Conservation (phyloP, 176 grass and related monocot genomes). For the Oryza glaberrima region DNA sequence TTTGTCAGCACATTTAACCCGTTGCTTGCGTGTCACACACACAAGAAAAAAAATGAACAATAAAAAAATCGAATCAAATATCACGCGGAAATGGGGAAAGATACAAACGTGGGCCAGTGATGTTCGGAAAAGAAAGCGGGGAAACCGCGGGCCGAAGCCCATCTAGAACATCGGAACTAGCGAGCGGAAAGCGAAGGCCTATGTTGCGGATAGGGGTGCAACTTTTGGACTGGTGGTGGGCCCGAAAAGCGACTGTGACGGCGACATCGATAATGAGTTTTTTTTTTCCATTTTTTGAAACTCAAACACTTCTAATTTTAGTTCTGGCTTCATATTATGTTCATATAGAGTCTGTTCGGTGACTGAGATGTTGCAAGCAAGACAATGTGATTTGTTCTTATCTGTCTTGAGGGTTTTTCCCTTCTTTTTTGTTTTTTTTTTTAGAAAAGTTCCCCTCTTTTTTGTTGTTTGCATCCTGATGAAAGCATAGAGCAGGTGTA, state of each 20-base stretch:
- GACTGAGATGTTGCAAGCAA: too few species aligned
- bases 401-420: too few species aligned
- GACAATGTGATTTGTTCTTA: too few species aligned
- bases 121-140: neutral
- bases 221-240: neutral
- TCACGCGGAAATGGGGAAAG: neutral
- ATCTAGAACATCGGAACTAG: neutral
- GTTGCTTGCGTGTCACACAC: neutral
- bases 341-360: too few species aligned
- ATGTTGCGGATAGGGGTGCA: too few species aligned
- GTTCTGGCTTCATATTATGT: too few species aligned
- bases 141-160: neutral
- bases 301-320: too few species aligned
- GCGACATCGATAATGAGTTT: neutral
- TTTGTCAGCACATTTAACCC: conserved; percentile 7
- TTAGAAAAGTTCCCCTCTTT: too few species aligned
- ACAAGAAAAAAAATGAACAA: neutral
- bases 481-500: too few species aligned
- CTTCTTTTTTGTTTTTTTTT: too few species aligned
- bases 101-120: conserved; percentile 3
- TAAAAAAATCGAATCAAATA: neutral
- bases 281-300: too few species aligned
- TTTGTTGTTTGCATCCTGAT: too few species aligned
- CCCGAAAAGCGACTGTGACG: neutral
- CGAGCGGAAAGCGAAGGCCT: neutral